Percentiles rank a stretch among this genome's conserved stretches.
Evolutionary conservation across 1,284 basidiomycete genomes (phyloP).

Genomic region (Heterobasidion occidentale): DNA sequence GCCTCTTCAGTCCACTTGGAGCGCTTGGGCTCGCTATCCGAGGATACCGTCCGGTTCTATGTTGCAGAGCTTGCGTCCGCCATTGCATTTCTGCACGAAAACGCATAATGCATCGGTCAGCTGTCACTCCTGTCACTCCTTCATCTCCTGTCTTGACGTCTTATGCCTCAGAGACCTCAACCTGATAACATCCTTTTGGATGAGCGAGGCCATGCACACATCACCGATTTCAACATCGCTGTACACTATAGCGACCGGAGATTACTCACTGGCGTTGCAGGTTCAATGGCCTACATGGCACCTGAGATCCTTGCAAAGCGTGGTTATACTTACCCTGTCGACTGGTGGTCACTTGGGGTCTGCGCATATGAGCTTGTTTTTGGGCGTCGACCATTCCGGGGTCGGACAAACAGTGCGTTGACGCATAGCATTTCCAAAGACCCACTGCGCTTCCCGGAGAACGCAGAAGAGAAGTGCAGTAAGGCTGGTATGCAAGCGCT

Average conservation of each 20-base stretch:
- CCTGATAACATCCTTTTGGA: conserved; percentile 98
- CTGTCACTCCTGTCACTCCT: conserved; percentile 11
- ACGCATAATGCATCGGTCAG: conserved; percentile 90
- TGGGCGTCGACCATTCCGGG: conserved; percentile 86
- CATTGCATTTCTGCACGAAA: conserved; percentile 86
- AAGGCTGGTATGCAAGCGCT: conserved; percentile 58
- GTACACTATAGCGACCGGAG: conserved; percentile 89
- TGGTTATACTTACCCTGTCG: conserved; percentile 85
- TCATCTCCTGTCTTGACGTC: conserved; percentile 11
- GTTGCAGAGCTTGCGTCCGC: conserved; percentile 87
- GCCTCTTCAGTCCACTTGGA: conserved; percentile 81
- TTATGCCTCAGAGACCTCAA: conserved; percentile 67
- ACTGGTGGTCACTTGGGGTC: conserved; percentile 96
- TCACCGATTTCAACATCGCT: conserved; percentile 98
- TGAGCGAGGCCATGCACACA: conserved; percentile 90
- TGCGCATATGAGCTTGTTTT: conserved; percentile 90
- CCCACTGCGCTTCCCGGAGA: conserved; percentile 68
- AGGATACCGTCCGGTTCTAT: conserved; percentile 86
- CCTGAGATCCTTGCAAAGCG: conserved; percentile 84
- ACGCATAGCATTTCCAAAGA: conserved; percentile 85
- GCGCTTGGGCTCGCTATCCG: conserved; percentile 73
- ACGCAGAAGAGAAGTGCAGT: conserved; percentile 65
- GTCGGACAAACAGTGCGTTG: conserved; percentile 84
- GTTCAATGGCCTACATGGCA: conserved; percentile 99
- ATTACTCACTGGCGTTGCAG: conserved; percentile 89